Base-by-base conservation (phyloP, 805 yeast species). In the Candida golubevii region DNA sequence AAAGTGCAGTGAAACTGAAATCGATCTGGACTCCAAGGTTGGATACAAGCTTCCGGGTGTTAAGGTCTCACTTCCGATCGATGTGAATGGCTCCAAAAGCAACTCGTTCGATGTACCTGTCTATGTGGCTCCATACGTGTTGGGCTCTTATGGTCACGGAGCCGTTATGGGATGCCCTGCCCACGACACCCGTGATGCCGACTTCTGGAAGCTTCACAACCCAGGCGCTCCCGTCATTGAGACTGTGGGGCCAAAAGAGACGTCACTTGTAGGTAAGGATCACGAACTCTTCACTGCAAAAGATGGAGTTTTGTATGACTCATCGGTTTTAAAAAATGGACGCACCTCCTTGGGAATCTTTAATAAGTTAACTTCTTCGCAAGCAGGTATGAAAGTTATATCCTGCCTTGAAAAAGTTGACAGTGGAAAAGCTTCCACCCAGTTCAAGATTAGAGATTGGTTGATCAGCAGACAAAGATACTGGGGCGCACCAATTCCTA, bases 401-500 rank as follows among this genome's bases (percentile, higher is more conserved):
- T 53, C 65, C 0, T 59, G 65, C 10, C 64, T 89, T n/a, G 62
- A 58, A 13, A 39, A 53, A 0, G 39, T 47, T 0, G 63, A 65
- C 0, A 33, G 62, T 1, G 97, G 91, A 0, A 51, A 63, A 1
- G 46, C 53, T 3, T 69, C 77, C 4, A 72, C 75, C 0, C 82
- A 82, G 50, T 83, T 74, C 56, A 77, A 82, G 51, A 67, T 93
- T 27, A 75, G 97, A 53, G 99, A 93, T 60, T 93, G 99, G 99
- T 74, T 93, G 26, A 85, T 93, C 38, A 84, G 95, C 57, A 78
- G 99, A 59, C 99, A 93, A 63, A 70, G 99, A 47, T 91, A 85
- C 63, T 93, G 99, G 99, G 99, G 99, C 26, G 93, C 97, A 0
- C 99, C 99, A 2, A 93, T 93, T 43, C 99, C 99, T 6, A 88